phyloP scores from a whole-genome alignment of 1,284 basidiomycete genomes.

The Xanthoconium separans region DNA sequence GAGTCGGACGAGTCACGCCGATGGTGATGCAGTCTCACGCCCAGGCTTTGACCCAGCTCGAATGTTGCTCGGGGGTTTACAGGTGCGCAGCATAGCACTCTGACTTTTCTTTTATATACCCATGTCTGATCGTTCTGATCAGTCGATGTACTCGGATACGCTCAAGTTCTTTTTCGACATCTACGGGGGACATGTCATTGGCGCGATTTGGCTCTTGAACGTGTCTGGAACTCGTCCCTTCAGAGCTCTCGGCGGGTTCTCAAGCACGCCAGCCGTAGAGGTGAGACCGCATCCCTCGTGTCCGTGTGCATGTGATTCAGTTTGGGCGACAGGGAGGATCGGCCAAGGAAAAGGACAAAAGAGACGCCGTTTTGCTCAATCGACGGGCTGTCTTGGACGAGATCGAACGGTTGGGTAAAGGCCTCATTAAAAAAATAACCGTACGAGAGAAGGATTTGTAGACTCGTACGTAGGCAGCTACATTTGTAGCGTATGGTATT shows the following conservation, averaged over 20 bases:
- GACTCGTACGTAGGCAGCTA: neutral
- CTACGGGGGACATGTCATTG: constrained; percentile 79
- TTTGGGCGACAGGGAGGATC: constrained; percentile 30
- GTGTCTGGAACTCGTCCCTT: constrained; percentile 58
- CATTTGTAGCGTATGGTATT: neutral
- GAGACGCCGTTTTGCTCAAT: constrained; percentile 70
- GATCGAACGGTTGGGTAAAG: constrained; percentile 76
- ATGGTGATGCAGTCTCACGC: neutral
- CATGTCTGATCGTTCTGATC: constrained; percentile 7
- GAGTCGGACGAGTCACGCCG: neutral
- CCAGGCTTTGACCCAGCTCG: neutral
- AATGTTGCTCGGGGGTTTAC: neutral
- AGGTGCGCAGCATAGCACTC: constrained; percentile 40
- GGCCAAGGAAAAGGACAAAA: constrained; percentile 44
- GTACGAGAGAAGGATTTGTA: constrained; percentile 17
- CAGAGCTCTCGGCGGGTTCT: constrained; percentile 83
- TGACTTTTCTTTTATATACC: neutral
- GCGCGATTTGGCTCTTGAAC: constrained; percentile 85
- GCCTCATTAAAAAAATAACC: constrained; percentile 58
- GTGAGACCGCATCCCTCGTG: constrained; percentile 20
- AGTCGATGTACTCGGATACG: constrained; percentile 78
- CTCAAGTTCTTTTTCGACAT: constrained; percentile 86
- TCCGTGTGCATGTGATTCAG: constrained; percentile 8
- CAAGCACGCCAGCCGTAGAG: constrained; percentile 52
- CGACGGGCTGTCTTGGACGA: constrained; percentile 70